Percentiles rank a stretch among this genome's conserved stretches.
These are phyloP conservation scores for Neurospora sp. DNA, from an alignment of 495 filamentous ascomycete genomes.

Conservation along the genomic window DNA sequence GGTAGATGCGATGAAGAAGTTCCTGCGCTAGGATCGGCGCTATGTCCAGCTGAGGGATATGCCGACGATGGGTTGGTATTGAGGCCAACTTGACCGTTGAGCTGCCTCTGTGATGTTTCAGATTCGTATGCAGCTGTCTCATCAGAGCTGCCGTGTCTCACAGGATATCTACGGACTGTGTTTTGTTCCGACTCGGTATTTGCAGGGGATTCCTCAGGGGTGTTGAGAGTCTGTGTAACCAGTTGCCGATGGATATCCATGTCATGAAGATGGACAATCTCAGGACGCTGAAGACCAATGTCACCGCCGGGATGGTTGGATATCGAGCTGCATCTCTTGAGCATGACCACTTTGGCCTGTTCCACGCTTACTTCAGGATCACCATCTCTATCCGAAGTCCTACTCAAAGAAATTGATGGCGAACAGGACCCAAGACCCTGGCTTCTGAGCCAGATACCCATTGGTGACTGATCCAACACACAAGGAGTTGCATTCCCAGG, in stretches of 20 bases:
- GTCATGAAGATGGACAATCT: constrained; percentile 17
- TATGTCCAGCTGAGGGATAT: constrained; percentile 15
- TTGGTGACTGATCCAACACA: constrained; percentile 21
- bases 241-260: constrained; percentile 20
- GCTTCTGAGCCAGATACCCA: constrained; percentile 33
- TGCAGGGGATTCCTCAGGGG: constrained; percentile 6
- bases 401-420: constrained; percentile 3
- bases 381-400: constrained; percentile 5
- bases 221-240: constrained; percentile 10
- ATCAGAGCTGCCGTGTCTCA: not conserved
- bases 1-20: constrained; percentile 5
- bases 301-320: constrained; percentile 7
- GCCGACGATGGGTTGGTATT: constrained; percentile 12
- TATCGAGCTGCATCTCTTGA: constrained; percentile 13
- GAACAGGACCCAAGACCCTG: constrained; percentile 26
- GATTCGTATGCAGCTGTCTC: not conserved
- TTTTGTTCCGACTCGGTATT: constrained; percentile 6
- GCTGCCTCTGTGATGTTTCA: not conserved
- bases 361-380: constrained; percentile 13
- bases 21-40: constrained; percentile 4
- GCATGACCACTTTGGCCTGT: constrained; percentile 19
- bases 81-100: not conserved
- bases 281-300: constrained; percentile 14
- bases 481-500: constrained; percentile 7
- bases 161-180: not conserved